Evolutionary conservation across 163 green algal species (phyloP).

Genomic region (Chlamydomonas reinhardtii): DNA sequence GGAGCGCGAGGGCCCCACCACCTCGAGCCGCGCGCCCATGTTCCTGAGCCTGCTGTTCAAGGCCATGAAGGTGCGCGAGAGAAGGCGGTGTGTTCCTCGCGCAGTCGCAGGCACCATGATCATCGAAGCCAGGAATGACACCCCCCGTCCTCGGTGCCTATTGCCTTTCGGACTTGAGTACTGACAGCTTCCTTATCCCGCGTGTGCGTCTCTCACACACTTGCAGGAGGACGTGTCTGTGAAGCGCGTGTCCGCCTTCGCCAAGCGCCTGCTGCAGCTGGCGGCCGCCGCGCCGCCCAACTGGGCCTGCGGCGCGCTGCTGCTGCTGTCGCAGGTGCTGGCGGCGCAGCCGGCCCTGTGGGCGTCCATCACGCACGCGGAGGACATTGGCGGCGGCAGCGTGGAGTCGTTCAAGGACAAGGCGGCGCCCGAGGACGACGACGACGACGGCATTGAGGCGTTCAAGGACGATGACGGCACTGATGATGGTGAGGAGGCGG

Average conservation of each 20-base stretch:
- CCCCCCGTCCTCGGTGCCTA: too few species aligned
- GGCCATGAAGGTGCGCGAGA: constrained; percentile 50
- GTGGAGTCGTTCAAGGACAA: constrained; percentile 74
- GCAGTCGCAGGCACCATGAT: too few species aligned
- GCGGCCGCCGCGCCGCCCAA: constrained; percentile 63
- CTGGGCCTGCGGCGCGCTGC: constrained; percentile 91
- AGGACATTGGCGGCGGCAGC: constrained; percentile 62
- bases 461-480: constrained; percentile 65
- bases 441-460: constrained; percentile 66
- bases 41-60: constrained; percentile 82
- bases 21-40: constrained; percentile 69
- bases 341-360: constrained; percentile 79
- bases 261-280: constrained; percentile 94
- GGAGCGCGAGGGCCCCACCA: constrained; percentile 73
- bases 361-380: constrained; percentile 79
- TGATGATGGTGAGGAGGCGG: constrained; percentile 41
- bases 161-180: too few species aligned
- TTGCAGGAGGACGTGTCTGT: constrained; percentile 80
- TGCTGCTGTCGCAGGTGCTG: constrained; percentile 90
- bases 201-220: constrained; percentile 6
- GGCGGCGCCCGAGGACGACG: constrained; percentile 33
- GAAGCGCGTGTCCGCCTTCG: constrained; percentile 86
- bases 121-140: too few species aligned
- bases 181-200: too few species aligned
- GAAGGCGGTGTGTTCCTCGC: too few species aligned